phyloP scores from a whole-genome alignment of 345 rosid genomes.

The Gossypium herbaceum region DNA sequence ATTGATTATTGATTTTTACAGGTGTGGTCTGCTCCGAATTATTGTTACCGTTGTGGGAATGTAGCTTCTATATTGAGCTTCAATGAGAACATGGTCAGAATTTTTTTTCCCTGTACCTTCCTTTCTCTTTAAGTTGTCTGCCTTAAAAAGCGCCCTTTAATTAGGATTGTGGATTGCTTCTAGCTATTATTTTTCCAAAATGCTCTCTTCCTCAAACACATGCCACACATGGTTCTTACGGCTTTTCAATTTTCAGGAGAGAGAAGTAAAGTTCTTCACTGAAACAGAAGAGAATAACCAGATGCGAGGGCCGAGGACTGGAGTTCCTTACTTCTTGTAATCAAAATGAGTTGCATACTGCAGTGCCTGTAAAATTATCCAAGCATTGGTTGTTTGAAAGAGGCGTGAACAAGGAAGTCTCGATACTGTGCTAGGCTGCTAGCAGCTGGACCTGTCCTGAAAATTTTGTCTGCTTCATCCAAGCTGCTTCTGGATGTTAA shows the following conservation, averaged over 20 bases:
- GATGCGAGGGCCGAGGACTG: conserved; percentile 99
- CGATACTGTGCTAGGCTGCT: background rate
- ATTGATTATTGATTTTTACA: conserved; percentile 31
- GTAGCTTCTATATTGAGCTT: conserved; percentile 99
- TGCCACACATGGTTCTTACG: background rate
- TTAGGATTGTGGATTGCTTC: background rate
- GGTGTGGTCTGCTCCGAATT: conserved; percentile 99
- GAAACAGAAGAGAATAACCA: conserved; percentile 99
- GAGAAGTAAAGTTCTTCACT: conserved; percentile 95
- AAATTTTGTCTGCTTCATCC: conserved; percentile 1
- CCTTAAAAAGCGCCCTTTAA: too few species aligned
- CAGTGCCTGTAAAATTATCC: background rate
- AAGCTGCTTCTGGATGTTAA: background rate
- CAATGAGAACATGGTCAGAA: conserved; percentile 84
- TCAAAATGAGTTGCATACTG: conserved; percentile 9
- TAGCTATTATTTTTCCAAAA: background rate
- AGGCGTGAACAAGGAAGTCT: background rate
- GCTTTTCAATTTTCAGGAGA: conserved; percentile 53
- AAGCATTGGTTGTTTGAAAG: background rate
- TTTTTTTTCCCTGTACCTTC: background rate
- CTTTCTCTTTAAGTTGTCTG: background rate
- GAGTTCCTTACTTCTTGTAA: conserved; percentile 93
- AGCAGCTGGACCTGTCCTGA: background rate
- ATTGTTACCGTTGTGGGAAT: conserved; percentile 98
- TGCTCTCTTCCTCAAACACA: background rate